These are phyloP conservation scores for Rhodotorula glutinis DNA, from an alignment of 1,284 basidiomycete species.

Conservation along the genomic window DNA sequence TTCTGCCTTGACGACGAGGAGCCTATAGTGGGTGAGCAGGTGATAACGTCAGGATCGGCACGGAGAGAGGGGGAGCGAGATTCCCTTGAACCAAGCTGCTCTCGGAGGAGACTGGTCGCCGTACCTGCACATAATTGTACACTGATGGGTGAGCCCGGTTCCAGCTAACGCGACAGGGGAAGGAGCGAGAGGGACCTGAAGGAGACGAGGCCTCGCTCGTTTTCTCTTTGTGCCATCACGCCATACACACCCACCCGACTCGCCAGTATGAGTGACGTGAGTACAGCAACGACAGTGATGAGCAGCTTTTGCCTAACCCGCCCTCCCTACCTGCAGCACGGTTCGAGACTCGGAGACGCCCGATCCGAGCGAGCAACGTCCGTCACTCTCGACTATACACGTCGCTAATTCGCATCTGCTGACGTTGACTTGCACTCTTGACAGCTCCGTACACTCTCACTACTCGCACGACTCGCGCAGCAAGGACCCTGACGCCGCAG, in stretches of 20 bases:
- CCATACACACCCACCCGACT: not conserved
- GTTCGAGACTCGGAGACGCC: slow-evolving; percentile 1
- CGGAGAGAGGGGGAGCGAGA: not conserved
- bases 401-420: too few species aligned
- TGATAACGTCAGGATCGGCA: too few species aligned
- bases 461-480: slow-evolving; percentile 26
- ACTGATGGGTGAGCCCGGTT: too few species aligned
- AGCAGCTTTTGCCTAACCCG: not conserved
- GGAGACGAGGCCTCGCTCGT: not conserved
- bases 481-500: slow-evolving; percentile 5
- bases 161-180: too few species aligned
- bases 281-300: not conserved
- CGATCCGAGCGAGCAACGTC: slow-evolving; percentile 24
- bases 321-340: too few species aligned
- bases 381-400: not conserved
- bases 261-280: slow-evolving; percentile 22
- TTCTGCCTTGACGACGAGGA: slow-evolving; percentile 43
- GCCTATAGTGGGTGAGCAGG: slow-evolving; percentile 4
- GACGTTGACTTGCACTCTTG: not conserved
- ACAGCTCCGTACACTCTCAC: slow-evolving; percentile 11
- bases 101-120: not conserved
- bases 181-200: too few species aligned
- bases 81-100: too few species aligned
- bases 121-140: not conserved
- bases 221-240: not conserved